Conservation (phyloP, 2,329 filamentous ascomycete genomes). For the Dothistroma pini region DNA sequence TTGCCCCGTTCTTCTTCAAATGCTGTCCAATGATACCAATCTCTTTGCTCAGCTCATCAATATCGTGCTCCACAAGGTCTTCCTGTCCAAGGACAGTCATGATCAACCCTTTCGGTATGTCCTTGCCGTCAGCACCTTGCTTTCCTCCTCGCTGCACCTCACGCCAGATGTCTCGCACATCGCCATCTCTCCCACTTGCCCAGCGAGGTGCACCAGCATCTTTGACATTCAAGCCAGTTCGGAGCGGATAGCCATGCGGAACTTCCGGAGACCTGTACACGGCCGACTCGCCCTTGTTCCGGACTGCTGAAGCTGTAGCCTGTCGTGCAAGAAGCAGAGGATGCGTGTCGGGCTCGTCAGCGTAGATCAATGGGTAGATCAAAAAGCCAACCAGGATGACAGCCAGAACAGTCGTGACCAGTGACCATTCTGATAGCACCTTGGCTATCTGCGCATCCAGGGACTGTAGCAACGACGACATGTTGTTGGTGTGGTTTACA, state of each 20-base stretch:
- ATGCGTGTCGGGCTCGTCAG: constrained; percentile 82
- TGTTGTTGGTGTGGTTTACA: constrained; percentile 6
- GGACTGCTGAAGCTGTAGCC: constrained; percentile 70
- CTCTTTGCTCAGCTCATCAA: constrained; percentile 72
- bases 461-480: constrained; percentile 24
- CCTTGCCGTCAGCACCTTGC: constrained; percentile 58
- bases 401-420: constrained; percentile 69
- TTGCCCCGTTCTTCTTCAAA: constrained; percentile 63
- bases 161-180: constrained; percentile 88
- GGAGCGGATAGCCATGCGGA: constrained; percentile 79
- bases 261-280: constrained; percentile 79
- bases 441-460: constrained; percentile 68
- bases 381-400: constrained; percentile 64
- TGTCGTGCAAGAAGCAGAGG: constrained; percentile 87
- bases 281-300: constrained; percentile 80
- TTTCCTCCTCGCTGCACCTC: constrained; percentile 50
- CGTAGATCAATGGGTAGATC: constrained; percentile 66
- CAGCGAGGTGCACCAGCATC: constrained; percentile 76
- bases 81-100: constrained; percentile 75
- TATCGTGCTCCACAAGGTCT: constrained; percentile 66
- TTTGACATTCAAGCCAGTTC: constrained; percentile 75
- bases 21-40: constrained; percentile 84
- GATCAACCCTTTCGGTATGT: constrained; percentile 64
- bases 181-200: constrained; percentile 77
- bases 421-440: constrained; percentile 75